These are phyloP conservation scores for Groenewaldozyma sp. DNA, from an alignment of 1,139 yeast species.

Conservation along the genomic window DNA sequence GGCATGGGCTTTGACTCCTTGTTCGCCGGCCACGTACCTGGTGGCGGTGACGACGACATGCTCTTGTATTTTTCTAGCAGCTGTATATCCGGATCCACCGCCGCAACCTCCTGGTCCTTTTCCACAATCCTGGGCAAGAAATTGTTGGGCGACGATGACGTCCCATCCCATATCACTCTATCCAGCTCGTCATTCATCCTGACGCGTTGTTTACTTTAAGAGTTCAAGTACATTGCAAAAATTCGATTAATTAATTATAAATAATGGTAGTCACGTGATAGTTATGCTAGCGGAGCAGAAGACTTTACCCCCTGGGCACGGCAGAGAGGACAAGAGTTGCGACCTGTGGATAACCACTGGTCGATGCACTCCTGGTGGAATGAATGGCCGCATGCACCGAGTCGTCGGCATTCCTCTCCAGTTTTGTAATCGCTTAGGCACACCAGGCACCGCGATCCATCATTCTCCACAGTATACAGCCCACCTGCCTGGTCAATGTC, in stretches of 20 bases:
- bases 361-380: conserved; percentile 49
- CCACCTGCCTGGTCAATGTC: conserved; percentile 37
- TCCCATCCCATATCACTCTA: conserved; percentile 1
- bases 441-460: conserved; percentile 38
- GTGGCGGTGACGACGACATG: conserved; percentile 6
- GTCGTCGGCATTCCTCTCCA: conserved; percentile 38
- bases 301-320: conserved; percentile 38
- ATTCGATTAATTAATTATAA: no score
- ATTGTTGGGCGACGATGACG: conserved; percentile 2
- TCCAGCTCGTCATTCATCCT: background rate
- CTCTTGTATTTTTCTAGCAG: conserved; percentile 5
- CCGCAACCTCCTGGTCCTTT: background rate
- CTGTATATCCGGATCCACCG: conserved; percentile 1
- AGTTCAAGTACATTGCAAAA: no score
- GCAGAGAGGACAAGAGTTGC: conserved; percentile 51
- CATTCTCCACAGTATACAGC: conserved; percentile 14
- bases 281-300: no score
- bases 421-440: conserved; percentile 40
- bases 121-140: no score
- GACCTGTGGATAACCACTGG: conserved; percentile 45
- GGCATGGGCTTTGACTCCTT: background rate
- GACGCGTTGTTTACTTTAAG: no score
- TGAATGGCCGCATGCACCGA: conserved; percentile 38
- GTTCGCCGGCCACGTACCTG: conserved; percentile 6
- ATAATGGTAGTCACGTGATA: no score